Evolutionary conservation across 2,329 filamentous ascomycete species (phyloP).

Genomic region (Daldinia sp.): DNA sequence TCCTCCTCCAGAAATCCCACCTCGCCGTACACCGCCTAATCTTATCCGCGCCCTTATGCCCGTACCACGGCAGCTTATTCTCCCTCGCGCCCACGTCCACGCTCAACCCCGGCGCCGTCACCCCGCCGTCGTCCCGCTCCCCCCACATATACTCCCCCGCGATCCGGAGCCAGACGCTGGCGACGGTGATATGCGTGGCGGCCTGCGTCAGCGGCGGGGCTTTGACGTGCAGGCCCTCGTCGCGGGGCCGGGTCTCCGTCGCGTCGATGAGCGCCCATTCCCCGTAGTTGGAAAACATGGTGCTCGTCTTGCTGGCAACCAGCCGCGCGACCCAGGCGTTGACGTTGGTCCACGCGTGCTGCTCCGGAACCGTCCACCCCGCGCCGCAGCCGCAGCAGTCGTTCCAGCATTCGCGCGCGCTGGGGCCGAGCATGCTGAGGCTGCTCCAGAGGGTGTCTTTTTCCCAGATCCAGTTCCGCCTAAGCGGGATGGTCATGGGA

Average conservation of each 20-base stretch:
- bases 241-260: background rate
- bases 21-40: background rate
- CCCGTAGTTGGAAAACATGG: background rate
- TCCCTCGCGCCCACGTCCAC: background rate
- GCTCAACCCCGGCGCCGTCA: background rate
- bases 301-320: background rate
- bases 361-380: slow-evolving; percentile 30
- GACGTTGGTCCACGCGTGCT: slow-evolving; percentile 24
- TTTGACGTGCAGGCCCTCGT: background rate
- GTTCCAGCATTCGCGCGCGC: slow-evolving; percentile 31
- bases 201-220: background rate
- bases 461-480: slow-evolving; percentile 26
- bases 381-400: slow-evolving; percentile 27
- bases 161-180: slow-evolving; percentile 21
- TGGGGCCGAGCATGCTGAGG: slow-evolving; percentile 20
- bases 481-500: background rate
- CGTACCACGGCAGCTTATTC: slow-evolving; percentile 18
- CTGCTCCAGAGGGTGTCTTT: slow-evolving; percentile 12
- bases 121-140: background rate
- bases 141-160: slow-evolving; percentile 16
- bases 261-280: slow-evolving; percentile 49
- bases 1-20: slow-evolving; percentile 20
- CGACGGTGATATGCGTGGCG: background rate
- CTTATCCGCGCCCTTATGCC: background rate
- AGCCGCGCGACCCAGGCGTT: slow-evolving; percentile 35